These are phyloP conservation scores for Pinus albicaulis DNA, from an alignment of 75 land plant species.

Conservation along the genomic window DNA sequence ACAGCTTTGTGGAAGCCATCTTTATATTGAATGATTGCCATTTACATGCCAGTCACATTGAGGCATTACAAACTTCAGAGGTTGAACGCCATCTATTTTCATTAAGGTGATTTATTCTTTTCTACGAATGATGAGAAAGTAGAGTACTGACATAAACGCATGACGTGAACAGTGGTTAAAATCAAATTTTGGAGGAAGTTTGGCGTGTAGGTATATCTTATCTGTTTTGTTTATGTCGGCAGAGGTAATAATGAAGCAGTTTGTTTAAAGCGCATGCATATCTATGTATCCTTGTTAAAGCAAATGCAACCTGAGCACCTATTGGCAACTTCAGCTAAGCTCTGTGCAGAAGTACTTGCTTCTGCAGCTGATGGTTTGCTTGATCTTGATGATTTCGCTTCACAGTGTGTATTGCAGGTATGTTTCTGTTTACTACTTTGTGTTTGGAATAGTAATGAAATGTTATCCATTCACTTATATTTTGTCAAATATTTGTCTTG, in stretches of 20 bases:
- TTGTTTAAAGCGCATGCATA: slow-evolving; percentile 71
- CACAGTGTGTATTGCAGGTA: slow-evolving; percentile 82
- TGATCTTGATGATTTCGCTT: slow-evolving; percentile 51
- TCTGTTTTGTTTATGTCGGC: slow-evolving; percentile 9
- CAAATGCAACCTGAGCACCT: slow-evolving; percentile 97
- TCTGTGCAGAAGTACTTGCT: slow-evolving; percentile 95
- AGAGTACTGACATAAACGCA: neutral
- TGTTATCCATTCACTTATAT: neutral
- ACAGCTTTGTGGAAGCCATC: slow-evolving; percentile 92
- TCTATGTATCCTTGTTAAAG: slow-evolving; percentile 72
- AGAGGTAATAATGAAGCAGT: slow-evolving; percentile 71
- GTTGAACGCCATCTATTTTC: slow-evolving; percentile 51
- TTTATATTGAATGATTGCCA: slow-evolving; percentile 80
- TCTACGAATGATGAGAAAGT: neutral
- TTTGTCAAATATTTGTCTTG: neutral
- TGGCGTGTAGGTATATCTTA: slow-evolving; percentile 4
- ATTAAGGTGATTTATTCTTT: slow-evolving; percentile 43
- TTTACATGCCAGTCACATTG: slow-evolving; percentile 53
- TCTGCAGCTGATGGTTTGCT: slow-evolving; percentile 87
- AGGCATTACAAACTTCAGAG: slow-evolving; percentile 27
- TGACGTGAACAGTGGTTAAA: neutral
- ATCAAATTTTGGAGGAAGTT: neutral
- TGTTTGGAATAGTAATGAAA: neutral
- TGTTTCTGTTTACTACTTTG: neutral
- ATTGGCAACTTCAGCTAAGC: slow-evolving; percentile 87